A percentile compares a stretch with the other conserved stretches of the same genome.
Conservation (phyloP, 2,329 filamentous ascomycete genomes). For the Phoma sp. region DNA sequence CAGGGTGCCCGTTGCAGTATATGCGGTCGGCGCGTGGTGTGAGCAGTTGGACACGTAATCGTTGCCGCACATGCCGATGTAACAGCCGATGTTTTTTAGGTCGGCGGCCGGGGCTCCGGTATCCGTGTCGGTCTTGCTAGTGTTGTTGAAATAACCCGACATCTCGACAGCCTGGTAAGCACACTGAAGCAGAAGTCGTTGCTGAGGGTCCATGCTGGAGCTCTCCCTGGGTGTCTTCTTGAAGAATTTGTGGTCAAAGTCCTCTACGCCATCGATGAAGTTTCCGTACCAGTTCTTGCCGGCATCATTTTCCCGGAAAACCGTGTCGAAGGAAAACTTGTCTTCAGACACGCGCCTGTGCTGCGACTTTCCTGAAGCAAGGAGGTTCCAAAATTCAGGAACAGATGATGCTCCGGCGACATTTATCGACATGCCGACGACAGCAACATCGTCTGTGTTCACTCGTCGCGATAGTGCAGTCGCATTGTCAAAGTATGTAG, state of each 20-base stretch:
- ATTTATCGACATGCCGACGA: slow-evolving; percentile 26
- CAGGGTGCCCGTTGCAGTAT: slow-evolving; percentile 30
- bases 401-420: slow-evolving; percentile 20
- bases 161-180: slow-evolving; percentile 48
- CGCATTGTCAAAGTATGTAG: not conserved
- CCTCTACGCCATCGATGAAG: slow-evolving; percentile 31
- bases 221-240: slow-evolving; percentile 24
- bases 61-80: slow-evolving; percentile 33
- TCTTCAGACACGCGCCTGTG: no score
- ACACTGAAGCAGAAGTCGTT: slow-evolving; percentile 30
- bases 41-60: slow-evolving; percentile 45
- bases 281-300: slow-evolving; percentile 19
- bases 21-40: slow-evolving; percentile 31
- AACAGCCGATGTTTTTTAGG: slow-evolving; percentile 37
- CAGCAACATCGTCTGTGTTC: slow-evolving; percentile 17
- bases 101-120: slow-evolving; percentile 3
- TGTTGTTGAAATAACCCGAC: slow-evolving; percentile 29
- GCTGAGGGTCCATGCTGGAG: slow-evolving; percentile 32
- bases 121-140: not conserved
- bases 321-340: not conserved
- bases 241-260: slow-evolving; percentile 46
- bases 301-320: slow-evolving; percentile 1
- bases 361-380: slow-evolving; percentile 13
- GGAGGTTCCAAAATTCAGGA: slow-evolving; percentile 22
- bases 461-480: not conserved